Base-by-base conservation (phyloP, 2,329 filamentous ascomycete genomes). In the Nemania sp. region DNA sequence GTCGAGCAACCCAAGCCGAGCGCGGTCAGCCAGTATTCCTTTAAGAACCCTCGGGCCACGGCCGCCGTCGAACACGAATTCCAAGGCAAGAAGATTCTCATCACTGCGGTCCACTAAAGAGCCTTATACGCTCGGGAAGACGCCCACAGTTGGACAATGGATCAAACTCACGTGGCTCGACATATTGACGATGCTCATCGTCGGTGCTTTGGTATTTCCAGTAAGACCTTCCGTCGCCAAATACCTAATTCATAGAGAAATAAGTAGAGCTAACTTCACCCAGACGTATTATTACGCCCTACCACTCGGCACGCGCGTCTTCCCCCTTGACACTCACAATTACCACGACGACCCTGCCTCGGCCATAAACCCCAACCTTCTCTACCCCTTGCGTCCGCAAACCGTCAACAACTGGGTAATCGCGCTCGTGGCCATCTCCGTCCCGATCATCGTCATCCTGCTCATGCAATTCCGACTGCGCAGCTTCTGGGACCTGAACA, bases 401-500 rank as follows among this genome's bases (percentile, higher is more conserved):
- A 58, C 44, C 20, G 44, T 60, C 41, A 50, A 46, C 42, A 57
- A 40, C 45, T 55, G 44, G 52, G 37, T 60, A 5, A 54, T 56
- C 11, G 52, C 55, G 15, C 1, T 52, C 9, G 36, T 88, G 26
- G 80, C 78, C 5, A 71, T 78, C 39, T 68, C 81, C 5, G 72
- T 84, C n/a, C 86, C 86, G 1, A 79, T 85, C 22, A 63, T 73
- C 51, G 68, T 84, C 63, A 80, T 87, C 59, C 60, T 84, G 4
- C 62, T 83, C 54, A 76, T 80, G 57, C 82, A 87, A 64, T 73
- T 84, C 56, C 77, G 82, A 24, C 76, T 86, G 51, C 75, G 74
- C 41, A 81, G 75, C 9, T 78, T 79, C 62, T 83, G 79, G 80
- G 81, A 84, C 52, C 66, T 80, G 60, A 86, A 85, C 70, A 86